Evolutionary conservation across 192 early-diverging fungal genomes (phyloP).

Genomic region (Bifiguratus adelaidae): DNA sequence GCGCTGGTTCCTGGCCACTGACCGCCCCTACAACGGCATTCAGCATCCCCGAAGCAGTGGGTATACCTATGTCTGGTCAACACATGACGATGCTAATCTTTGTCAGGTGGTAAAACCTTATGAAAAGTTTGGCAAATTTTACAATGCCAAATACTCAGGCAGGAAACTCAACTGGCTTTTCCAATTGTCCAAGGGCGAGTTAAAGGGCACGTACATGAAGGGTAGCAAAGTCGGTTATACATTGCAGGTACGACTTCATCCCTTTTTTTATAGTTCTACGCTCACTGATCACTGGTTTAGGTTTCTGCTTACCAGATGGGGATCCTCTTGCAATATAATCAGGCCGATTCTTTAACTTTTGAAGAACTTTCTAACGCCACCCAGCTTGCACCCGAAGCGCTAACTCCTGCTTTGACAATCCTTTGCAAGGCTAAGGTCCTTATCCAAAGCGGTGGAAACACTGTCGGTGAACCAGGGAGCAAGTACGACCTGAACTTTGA

Average conservation of each 20-base stretch:
- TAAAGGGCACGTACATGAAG: conserved; percentile 84
- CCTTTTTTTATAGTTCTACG: neutral
- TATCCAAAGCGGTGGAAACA: conserved; percentile 30
- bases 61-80: neutral
- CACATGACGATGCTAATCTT: neutral
- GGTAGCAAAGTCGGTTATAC: conserved; percentile 63
- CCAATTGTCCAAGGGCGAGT: conserved; percentile 82
- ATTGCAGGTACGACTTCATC: conserved; percentile 46
- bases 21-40: conserved; percentile 67
- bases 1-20: conserved; percentile 86
- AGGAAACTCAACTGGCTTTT: conserved; percentile 94
- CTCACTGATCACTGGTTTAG: conserved; percentile 7
- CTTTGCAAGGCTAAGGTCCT: conserved; percentile 83
- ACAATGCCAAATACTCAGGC: conserved; percentile 79
- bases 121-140: conserved; percentile 78
- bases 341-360: conserved; percentile 59
- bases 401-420: conserved; percentile 57
- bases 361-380: conserved; percentile 71
- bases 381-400: conserved; percentile 51
- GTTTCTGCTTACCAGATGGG: conserved; percentile 90
- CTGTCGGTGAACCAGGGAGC: conserved; percentile 37
- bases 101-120: conserved; percentile 66
- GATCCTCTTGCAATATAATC: conserved; percentile 87
- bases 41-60: conserved; percentile 77
- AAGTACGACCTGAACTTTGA: conserved; percentile 72